Percentiles rank a stretch among this genome's conserved stretches.
These are phyloP conservation scores for Diaporthe sp. DNA, from an alignment of 2,329 filamentous ascomycete species.

Conservation along the genomic window DNA sequence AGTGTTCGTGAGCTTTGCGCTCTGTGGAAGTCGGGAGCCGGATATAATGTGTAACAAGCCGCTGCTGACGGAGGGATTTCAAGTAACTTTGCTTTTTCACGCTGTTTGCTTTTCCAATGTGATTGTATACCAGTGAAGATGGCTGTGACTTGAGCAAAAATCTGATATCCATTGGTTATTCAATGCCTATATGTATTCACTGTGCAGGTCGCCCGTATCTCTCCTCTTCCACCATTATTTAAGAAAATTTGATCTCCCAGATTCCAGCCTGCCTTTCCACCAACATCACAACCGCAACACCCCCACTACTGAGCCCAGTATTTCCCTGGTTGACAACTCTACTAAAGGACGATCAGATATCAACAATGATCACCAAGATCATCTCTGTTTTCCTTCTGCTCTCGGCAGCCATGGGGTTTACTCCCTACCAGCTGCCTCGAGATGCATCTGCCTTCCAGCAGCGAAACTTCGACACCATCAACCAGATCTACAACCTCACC, in stretches of 20 bases:
- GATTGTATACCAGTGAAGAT: background rate
- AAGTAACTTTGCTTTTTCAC: background rate
- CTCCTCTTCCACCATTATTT: background rate
- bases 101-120: background rate
- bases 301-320: too few species aligned
- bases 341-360: background rate
- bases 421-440: background rate
- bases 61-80: background rate
- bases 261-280: background rate
- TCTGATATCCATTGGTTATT: background rate
- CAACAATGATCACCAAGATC: background rate
- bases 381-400: background rate
- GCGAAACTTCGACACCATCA: conserved; percentile 55
- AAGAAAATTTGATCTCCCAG: background rate
- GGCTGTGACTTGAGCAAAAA: background rate
- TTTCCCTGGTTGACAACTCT: background rate
- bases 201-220: background rate
- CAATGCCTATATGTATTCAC: background rate
- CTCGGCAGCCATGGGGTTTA: background rate
- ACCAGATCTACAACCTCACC: conserved; percentile 56
- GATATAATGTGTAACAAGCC: background rate
- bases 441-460: conserved; percentile 19
- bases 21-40: too few species aligned
- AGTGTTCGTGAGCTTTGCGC: background rate
- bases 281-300: background rate